Evolutionary conservation across 2,329 filamentous ascomycete species (phyloP).

Genomic region (Pseudogymnoascus pannorum): DNA sequence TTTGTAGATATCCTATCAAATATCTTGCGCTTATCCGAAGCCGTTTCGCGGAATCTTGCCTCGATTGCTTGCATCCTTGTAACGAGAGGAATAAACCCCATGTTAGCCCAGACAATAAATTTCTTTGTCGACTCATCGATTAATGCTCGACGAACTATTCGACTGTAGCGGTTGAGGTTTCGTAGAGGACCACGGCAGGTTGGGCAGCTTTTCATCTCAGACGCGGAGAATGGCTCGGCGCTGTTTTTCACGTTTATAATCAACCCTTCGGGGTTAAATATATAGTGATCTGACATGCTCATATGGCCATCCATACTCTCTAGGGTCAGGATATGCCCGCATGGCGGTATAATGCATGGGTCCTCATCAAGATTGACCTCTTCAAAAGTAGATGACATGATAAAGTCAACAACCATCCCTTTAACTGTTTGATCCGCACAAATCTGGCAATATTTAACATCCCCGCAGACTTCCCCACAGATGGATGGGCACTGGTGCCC

Average conservation of each 20-base stretch:
- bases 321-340: conserved; percentile 56
- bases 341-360: conserved; percentile 55
- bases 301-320: conserved; percentile 55
- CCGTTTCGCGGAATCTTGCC: conserved; percentile 15
- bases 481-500: conserved; percentile 58
- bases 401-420: conserved; percentile 46
- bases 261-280: conserved; percentile 30
- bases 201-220: conserved; percentile 47
- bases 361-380: conserved; percentile 52
- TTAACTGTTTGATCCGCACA: conserved; percentile 43
- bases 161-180: conserved; percentile 52
- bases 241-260: conserved; percentile 30
- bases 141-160: conserved; percentile 51
- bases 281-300: conserved; percentile 45
- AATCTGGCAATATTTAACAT: conserved; percentile 44
- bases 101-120: conserved; percentile 49
- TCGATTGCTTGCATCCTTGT: conserved; percentile 22
- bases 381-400: conserved; percentile 45
- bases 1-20: conserved; percentile 14
- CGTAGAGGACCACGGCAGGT: conserved; percentile 52
- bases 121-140: conserved; percentile 59
- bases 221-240: conserved; percentile 42
- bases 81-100: conserved; percentile 20
- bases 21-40: conserved; percentile 11
- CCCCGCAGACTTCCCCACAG: conserved; percentile 58